A percentile compares a stretch with the other conserved stretches of the same genome.
Conservation (phyloP, 352 stramenopile genomes). For the Globisporangium radiosum region DNA sequence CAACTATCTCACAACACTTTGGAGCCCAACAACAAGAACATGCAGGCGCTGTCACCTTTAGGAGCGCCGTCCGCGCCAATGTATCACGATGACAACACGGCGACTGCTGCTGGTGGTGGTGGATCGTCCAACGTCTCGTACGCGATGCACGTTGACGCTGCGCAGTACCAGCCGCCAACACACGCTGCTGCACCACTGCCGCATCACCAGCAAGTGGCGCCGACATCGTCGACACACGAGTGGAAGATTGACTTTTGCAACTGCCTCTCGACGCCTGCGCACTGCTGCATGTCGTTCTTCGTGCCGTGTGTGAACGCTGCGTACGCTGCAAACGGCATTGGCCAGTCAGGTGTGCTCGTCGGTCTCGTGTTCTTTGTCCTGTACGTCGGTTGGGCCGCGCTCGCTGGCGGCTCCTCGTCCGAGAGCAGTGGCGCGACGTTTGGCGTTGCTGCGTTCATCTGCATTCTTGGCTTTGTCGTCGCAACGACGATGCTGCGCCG, state of each 20-base stretch:
- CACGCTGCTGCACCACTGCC: background rate
- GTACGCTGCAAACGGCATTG: conserved; percentile 5
- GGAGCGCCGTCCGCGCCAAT: too few relatives aligned
- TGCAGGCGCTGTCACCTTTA: too few relatives aligned
- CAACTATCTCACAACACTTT: too few relatives aligned
- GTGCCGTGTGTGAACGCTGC: conserved; percentile 19
- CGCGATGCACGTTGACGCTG: conserved; percentile 4
- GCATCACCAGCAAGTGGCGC: background rate
- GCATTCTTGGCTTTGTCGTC: background rate
- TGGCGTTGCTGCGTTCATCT: too few relatives aligned
- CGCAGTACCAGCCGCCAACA: background rate
- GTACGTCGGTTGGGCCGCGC: background rate
- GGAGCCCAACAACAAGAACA: too few relatives aligned
- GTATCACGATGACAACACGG: background rate
- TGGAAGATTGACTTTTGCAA: conserved; percentile 19
- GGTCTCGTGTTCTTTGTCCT: conserved; percentile 4
- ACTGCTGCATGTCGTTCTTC: conserved; percentile 19
- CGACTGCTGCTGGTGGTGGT: background rate
- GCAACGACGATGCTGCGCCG: background rate
- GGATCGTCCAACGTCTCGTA: conserved; percentile 2
- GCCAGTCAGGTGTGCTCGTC: conserved; percentile 9
- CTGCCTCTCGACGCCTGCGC: conserved; percentile 16
- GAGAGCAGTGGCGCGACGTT: too few relatives aligned
- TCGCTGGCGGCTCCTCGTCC: too few relatives aligned
- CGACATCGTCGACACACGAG: background rate